These are phyloP conservation scores for Uronychia setigera DNA, from an alignment of 73 alveolate genomes.

Conservation along the genomic window DNA sequence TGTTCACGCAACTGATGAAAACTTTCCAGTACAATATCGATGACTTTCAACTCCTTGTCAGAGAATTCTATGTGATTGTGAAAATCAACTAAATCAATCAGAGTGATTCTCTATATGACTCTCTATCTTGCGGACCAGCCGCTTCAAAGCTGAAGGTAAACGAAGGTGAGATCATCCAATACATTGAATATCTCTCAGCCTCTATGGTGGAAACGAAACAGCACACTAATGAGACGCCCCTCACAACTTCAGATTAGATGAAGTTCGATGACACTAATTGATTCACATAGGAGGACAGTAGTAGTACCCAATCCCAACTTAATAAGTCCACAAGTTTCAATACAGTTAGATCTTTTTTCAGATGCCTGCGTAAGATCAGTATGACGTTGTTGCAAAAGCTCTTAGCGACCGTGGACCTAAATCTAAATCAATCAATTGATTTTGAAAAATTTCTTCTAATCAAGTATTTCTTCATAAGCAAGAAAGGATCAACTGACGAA, in stretches of 20 bases:
- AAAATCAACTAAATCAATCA: background rate
- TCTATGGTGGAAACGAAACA: too few relatives aligned
- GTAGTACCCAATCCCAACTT: too few relatives aligned
- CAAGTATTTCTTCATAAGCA: background rate
- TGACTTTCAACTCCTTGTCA: background rate
- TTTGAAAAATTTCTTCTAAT: background rate
- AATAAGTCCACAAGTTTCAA: too few relatives aligned
- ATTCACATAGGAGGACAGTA: too few relatives aligned
- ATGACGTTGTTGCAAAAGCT: background rate
- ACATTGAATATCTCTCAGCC: too few relatives aligned
- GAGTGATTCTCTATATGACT: background rate
- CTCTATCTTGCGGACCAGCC: background rate
- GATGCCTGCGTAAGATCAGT: background rate
- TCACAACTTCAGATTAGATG: too few relatives aligned
- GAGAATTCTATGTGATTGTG: background rate
- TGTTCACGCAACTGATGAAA: background rate
- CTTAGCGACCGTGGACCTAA: background rate
- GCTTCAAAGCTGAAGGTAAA: too few relatives aligned
- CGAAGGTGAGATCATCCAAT: too few relatives aligned
- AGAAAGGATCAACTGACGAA: background rate
- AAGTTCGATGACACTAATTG: too few relatives aligned
- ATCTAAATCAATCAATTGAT: background rate
- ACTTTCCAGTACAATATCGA: background rate
- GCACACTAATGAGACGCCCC: too few relatives aligned
- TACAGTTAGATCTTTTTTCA: background rate